A percentile compares a stretch with the other conserved stretches of the same genome.
Conservation (phyloP, 2,329 filamentous ascomycete genomes). For the Monosporascus sp. region DNA sequence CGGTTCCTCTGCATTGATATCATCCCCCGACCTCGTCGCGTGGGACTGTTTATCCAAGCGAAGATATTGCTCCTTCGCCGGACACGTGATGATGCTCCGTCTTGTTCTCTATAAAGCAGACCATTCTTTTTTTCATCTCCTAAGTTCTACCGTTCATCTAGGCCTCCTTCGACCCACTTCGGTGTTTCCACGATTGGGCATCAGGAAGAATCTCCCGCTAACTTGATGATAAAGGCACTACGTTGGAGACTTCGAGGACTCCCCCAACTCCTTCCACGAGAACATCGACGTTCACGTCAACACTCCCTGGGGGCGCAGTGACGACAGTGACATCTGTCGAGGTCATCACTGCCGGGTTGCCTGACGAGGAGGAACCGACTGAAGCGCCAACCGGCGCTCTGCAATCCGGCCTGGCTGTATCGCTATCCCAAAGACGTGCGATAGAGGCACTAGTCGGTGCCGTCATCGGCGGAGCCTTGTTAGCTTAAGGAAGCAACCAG, state of each 20-base stretch:
- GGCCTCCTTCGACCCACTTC: too few species aligned
- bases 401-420: constrained; percentile 18
- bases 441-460: constrained; percentile 19
- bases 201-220: not conserved
- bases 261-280: constrained; percentile 3
- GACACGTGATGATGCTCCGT: too few species aligned
- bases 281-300: constrained; percentile 25
- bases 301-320: constrained; percentile 22
- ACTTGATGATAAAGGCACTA: not conserved
- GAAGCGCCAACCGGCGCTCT: constrained; percentile 15
- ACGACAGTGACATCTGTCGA: constrained; percentile 26
- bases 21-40: constrained; percentile 2
- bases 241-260: not conserved
- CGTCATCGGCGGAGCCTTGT: constrained; percentile 19
- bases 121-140: too few species aligned
- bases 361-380: constrained; percentile 9
- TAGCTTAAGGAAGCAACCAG: constrained; percentile 6
- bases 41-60: not conserved
- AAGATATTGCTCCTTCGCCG: too few species aligned
- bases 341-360: constrained; percentile 17
- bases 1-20: constrained; percentile 6
- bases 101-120: too few species aligned
- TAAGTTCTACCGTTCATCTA: too few species aligned
- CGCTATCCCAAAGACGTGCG: constrained; percentile 7
- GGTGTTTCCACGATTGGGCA: too few species aligned